A percentile compares a stretch with the other conserved stretches of the same genome.
These are phyloP conservation scores for Coemansia sp. DNA, from an alignment of 192 early-diverging fungal genomes.

Conservation along the genomic window DNA sequence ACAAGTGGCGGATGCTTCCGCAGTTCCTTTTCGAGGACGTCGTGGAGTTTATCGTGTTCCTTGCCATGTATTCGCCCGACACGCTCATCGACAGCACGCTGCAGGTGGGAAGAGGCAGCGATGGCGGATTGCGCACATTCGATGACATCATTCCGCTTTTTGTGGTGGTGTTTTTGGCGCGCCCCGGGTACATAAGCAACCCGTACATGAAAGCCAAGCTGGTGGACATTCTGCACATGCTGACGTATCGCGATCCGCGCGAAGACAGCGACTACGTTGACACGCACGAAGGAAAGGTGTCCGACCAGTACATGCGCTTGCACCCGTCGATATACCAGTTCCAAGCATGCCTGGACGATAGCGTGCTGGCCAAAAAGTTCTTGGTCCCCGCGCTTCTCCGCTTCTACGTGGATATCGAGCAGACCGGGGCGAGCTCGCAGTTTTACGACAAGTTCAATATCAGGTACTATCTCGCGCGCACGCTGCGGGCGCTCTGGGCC, in stretches of 20 bases:
- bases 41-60: constrained; percentile 54
- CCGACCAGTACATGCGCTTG: constrained; percentile 53
- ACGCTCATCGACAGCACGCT: constrained; percentile 30
- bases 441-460: constrained; percentile 99
- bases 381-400: constrained; percentile 81
- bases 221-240: constrained; percentile 72
- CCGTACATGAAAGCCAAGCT: constrained; percentile 94
- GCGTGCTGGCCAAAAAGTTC: constrained; percentile 70
- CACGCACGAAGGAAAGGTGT: constrained; percentile 74
- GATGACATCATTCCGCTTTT: constrained; percentile 61
- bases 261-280: constrained; percentile 59
- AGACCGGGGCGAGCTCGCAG: constrained; percentile 86
- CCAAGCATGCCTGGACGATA: constrained; percentile 63
- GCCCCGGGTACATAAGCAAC: constrained; percentile 82
- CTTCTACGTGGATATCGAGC: constrained; percentile 97
- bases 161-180: constrained; percentile 76
- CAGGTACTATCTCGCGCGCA: constrained; percentile 92
- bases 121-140: constrained; percentile 36
- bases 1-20: constrained; percentile 71
- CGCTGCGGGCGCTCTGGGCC: constrained; percentile 67
- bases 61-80: constrained; percentile 29
- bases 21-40: constrained; percentile 94
- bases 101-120: constrained; percentile 34
- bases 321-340: constrained; percentile 61
- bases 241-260: constrained; percentile 41